Base-by-base conservation (phyloP, 208 protist species). In the Polymyxa betae region DNA sequence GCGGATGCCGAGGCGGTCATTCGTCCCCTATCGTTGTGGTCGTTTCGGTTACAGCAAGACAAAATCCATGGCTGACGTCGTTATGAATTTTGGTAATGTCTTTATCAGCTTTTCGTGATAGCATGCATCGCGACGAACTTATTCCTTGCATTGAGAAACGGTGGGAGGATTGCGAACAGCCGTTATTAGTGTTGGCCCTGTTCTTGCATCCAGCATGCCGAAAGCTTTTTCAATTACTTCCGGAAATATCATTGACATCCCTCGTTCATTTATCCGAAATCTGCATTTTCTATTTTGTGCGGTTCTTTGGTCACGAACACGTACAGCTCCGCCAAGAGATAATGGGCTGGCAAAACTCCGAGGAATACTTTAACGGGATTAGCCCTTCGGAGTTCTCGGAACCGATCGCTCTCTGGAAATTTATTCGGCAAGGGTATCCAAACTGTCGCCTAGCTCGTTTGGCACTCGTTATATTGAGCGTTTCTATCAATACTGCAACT, bases 111-210 rank as follows among this genome's bases (percentile, higher is more conserved):
- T 66, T 66, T 29, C 54, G 54, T 16, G 54, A 66, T 32, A 66
- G 54, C 54, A 29, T 32, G 16, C 20, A 66, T 29, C 29, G 20
- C 29, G 54, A 66, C 20, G 54, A 29, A 32, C 54, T 66, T 16
- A 66, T 66, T 16, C 54, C 29, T 16, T 66, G 54, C 54, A 66
- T 66, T 66, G 54, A 66, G 54, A 66, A 66, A 66, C 54, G 54
- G 20, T 66, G 54, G 20, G 29, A 29, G 54, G 54, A 29, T 16
- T n/a, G n/a, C n/a, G n/a, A n/a, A n/a, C n/a, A 66, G 54, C 54
- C 54, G 54, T 29, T 66, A 29, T 66, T 32, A 32, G 20, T 66
- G 54, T 29, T 29, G 16, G 54, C 54, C 16, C 54, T 66, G 16
- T 66, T 29, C 54, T 16, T 66, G 54, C 54, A 16, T 66, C 54